Base-by-base conservation (phyloP, 192 early-diverging fungal species). In the Rhizoclosmatium globosum region DNA sequence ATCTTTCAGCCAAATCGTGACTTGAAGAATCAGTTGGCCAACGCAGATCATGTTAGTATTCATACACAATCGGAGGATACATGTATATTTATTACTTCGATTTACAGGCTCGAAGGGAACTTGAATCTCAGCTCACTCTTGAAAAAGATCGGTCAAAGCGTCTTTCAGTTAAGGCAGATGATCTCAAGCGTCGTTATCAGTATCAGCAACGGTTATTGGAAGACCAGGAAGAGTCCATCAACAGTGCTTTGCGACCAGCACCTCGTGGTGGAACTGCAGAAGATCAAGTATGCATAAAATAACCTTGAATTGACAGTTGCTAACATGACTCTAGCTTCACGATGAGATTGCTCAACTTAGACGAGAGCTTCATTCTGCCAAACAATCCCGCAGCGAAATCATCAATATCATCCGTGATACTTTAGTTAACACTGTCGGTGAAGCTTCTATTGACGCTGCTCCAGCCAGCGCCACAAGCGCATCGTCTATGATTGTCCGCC, bases 71-170 rank as follows among this genome's bases (percentile, higher is more conserved):
- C 11, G 48, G 31, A 31, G 13, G 9, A 46, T 21, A 7, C 38
- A 50, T 17, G 13, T 58, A 4, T 15, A 38, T 68, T 71, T 42
- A 59, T 67, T 50, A 60, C 56, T 47, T 4, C 45, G 23, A 11
- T 57, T 21, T 4, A 65, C 31, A 78, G 53, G 71, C 53, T 23
- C 47, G 76, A 13, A 31, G 41, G 15, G 69, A 62, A 7, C 47
- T 71, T 2, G 84, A 83, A 56, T 48, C 76, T n/a, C 83, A 82
- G 47, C 21, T 48, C 31, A 57, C 50, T 1, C 13, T 56, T 46
- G 84, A 85, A 45, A 77, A 80, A 47, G 84, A 85, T 19, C 58
- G 79, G 11, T 64, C 64, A 47, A 78, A 73, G 48, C 76, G 78
- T 7, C 44, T 80, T 2, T 57, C 69, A 13, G 23, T 21, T 1